Conservation (phyloP, 352 stramenopile species). For the Phytophthora rubi region DNA sequence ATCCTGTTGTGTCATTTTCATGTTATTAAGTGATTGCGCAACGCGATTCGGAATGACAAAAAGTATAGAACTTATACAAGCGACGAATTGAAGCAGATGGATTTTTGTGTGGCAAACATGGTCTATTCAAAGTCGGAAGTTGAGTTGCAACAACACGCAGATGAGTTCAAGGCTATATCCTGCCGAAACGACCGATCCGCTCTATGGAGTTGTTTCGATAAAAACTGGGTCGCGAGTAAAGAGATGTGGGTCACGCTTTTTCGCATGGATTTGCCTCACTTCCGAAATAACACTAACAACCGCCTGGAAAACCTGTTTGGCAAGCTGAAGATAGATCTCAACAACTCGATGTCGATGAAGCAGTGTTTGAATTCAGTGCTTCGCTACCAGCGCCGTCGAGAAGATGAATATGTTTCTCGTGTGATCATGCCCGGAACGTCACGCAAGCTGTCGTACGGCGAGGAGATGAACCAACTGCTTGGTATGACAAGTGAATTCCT, state of each 20-base stretch:
- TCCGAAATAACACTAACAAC: constrained; percentile 20
- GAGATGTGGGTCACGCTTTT: constrained; percentile 5
- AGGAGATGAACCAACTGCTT: constrained; percentile 7
- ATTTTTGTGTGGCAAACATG: constrained; percentile 12
- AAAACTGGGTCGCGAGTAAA: background rate
- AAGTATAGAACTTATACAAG: constrained; percentile 9
- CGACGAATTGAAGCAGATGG: constrained; percentile 6
- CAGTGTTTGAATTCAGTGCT: background rate
- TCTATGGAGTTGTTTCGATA: constrained; percentile 1
- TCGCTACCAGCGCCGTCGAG: background rate
- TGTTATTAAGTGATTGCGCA: constrained; percentile 6
- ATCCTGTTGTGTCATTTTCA: constrained; percentile 13
- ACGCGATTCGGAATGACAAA: constrained; percentile 3
- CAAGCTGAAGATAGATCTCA: constrained; percentile 1
- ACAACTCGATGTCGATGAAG: background rate
- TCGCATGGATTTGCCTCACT: constrained; percentile 9
- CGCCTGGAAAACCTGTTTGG: constrained; percentile 10
- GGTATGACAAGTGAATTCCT: too few relatives aligned
- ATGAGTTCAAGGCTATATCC: constrained; percentile 7
- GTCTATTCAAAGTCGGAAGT: background rate
- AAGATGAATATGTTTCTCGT: background rate
- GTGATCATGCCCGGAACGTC: too few relatives aligned
- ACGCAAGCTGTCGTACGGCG: too few relatives aligned
- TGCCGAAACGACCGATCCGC: background rate
- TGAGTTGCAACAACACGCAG: background rate